A percentile compares a stretch with the other conserved stretches of the same genome.
Evolutionary conservation across 805 yeast genomes (phyloP).

Genomic region (Cyberlindnera mycetangii): DNA sequence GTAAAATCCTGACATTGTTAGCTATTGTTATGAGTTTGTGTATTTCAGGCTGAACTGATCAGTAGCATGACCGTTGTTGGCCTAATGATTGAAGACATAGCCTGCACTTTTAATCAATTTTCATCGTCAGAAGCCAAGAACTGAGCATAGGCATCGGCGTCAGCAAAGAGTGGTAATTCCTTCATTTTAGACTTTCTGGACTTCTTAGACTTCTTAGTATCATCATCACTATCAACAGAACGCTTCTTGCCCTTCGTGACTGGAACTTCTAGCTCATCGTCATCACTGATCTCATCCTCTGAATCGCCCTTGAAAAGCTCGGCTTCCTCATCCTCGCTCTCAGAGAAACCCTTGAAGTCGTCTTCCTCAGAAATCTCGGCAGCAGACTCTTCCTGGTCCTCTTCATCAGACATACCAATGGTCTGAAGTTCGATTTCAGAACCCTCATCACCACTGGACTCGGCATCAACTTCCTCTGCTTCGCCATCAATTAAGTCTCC

Average conservation of each 20-base stretch:
- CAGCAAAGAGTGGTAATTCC: conserved; percentile 80
- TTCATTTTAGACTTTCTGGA: conserved; percentile 56
- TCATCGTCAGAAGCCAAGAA: conserved; percentile 61
- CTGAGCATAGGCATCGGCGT: conserved; percentile 82
- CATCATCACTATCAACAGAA: conserved; percentile 22
- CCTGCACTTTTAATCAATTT: conserved; percentile 34
- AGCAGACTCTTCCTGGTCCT: conserved; percentile 32
- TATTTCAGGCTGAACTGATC: no score
- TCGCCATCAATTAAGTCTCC: background rate
- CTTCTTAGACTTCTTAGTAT: conserved; percentile 22
- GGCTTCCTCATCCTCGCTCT: conserved; percentile 36
- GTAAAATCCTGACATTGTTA: no score
- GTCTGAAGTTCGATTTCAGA: conserved; percentile 29
- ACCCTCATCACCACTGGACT: conserved; percentile 32
- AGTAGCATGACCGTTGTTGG: no score
- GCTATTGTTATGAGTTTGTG: no score
- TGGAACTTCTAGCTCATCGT: conserved; percentile 28
- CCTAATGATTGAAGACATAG: no score
- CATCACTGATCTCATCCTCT: conserved; percentile 38
- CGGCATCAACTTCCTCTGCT: conserved; percentile 29
- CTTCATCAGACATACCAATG: conserved; percentile 26
- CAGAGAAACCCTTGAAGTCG: conserved; percentile 33
- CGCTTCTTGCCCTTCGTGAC: conserved; percentile 30
- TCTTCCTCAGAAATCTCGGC: conserved; percentile 14
- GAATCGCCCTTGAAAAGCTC: conserved; percentile 36